phyloP scores from a whole-genome alignment of 176 grass and related monocot genomes.

The Pontederia crassipes region DNA sequence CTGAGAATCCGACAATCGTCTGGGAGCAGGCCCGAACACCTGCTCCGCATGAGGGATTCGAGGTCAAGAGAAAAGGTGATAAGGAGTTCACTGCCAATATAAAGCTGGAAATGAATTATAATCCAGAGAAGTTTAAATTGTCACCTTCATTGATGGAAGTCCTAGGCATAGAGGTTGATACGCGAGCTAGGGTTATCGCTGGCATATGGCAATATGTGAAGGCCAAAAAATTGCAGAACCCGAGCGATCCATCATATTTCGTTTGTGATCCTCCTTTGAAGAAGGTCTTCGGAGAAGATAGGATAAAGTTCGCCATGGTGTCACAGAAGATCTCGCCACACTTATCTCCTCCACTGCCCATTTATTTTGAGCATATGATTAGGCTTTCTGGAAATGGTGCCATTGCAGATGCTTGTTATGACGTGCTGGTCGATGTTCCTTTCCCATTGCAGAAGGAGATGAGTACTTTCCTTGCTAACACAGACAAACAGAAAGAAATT shows the following conservation, averaged over 20 bases:
- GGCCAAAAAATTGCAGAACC: conserved; percentile 88
- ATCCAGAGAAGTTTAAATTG: conserved; percentile 75
- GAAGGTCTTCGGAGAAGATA: conserved; percentile 91
- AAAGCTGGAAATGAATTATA: conserved; percentile 81
- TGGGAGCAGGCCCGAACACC: conserved; percentile 74
- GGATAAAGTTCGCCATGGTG: conserved; percentile 73
- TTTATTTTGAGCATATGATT: conserved; percentile 79
- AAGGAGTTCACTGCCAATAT: conserved; percentile 78
- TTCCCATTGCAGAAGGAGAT: conserved; percentile 94
- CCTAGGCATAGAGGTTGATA: conserved; percentile 84
- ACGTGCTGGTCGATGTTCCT: conserved; percentile 89
- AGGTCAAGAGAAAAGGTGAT: conserved; percentile 91
- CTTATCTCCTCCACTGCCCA: conserved; percentile 52
- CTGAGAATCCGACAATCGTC: conserved; percentile 52
- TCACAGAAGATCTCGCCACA: conserved; percentile 97
- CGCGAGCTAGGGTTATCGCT: conserved; percentile 66
- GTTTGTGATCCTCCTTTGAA: conserved; percentile 61
- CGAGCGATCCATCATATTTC: conserved; percentile 73
- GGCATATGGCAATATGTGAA: conserved; percentile 95
- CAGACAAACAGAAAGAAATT: conserved; percentile 92
- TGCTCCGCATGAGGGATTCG: conserved; percentile 67
- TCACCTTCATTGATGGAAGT: conserved; percentile 83
- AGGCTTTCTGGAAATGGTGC: conserved; percentile 62
- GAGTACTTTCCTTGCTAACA: conserved; percentile 68
- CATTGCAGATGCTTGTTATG: conserved; percentile 70